Base-by-base conservation (phyloP, 1,284 basidiomycete genomes). In the Baeospora myosura region DNA sequence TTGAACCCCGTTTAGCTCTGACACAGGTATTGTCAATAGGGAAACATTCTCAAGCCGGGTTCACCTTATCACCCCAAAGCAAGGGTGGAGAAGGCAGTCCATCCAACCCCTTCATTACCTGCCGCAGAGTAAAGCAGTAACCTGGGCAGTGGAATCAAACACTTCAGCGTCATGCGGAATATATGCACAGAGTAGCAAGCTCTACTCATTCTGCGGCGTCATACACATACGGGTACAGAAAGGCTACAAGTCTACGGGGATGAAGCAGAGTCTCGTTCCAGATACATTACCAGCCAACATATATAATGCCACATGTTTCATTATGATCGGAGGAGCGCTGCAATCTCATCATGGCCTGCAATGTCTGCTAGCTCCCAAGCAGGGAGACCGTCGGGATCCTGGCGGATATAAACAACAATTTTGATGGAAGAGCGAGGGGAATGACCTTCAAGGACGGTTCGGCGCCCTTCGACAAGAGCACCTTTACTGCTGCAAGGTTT, bases 381-480 rank as follows among this genome's bases (percentile, higher is more conserved):
- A 10, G 78, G 75, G 46, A 85, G 66, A 17, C 74, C 78, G 52
- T 90, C 88, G 20, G 75, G 65, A 56, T 90, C 90, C 83, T 88
- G 55, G 16, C 25, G 11, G 25, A 23, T 25, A 4, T 18, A 26
- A 29, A 33, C 23, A 25, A 12, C 34, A 11, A 14, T 22, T 8
- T 6, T 6, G 45, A 31, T 10, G 32, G 32, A 33, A 10, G 17
- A n/a, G n/a, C 7, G 5, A 8, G 12, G 18, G 8, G 25, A 36
- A 25, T 18, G 38, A 86, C 87, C 70, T 79, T 77, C n/a, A 84
- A 60, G 18, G 57, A 58, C 32, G 54, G 57, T 53, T 90, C 75
- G 3, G 82, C 89, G 0, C 88, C 88, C 31, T 68, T 66, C 7
- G 63, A 53, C n/a, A 93, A 57, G 21, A 95, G 60, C 2, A 78